A percentile compares a stretch with the other conserved stretches of the same genome.
These are phyloP conservation scores for Mycena filopes DNA, from an alignment of 768 basidiomycete genomes.

Conservation along the genomic window DNA sequence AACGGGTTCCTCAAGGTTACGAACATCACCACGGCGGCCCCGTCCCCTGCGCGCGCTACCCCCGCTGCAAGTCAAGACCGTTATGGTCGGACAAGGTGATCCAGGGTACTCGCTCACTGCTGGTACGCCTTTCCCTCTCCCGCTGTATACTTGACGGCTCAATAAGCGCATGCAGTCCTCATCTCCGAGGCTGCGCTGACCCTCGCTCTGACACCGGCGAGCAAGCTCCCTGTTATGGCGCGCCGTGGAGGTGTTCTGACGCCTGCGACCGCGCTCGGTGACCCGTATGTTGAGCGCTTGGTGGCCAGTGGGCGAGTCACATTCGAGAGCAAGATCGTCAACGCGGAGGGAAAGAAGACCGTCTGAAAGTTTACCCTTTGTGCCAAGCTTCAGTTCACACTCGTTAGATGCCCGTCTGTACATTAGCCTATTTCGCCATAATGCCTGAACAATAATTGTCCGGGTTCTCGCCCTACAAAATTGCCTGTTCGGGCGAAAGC, in stretches of 20 bases:
- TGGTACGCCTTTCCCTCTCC: neutral
- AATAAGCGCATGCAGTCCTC: slow-evolving; percentile 46
- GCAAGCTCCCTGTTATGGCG: slow-evolving; percentile 65
- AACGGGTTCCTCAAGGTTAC: slow-evolving; percentile 70
- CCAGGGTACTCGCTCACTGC: slow-evolving; percentile 69
- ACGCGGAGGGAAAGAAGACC: slow-evolving; percentile 35
- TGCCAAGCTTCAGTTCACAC: neutral
- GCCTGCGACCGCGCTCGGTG: slow-evolving; percentile 84
- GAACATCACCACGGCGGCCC: slow-evolving; percentile 76
- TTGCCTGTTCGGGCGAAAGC: no score
- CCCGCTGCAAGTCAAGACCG: slow-evolving; percentile 65
- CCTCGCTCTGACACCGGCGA: slow-evolving; percentile 65
- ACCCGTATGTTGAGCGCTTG: slow-evolving; percentile 76
- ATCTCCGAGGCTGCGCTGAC: slow-evolving; percentile 83
- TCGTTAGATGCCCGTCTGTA: no score
- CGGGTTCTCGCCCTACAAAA: no score
- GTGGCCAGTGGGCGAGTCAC: slow-evolving; percentile 65
- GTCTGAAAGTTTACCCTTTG: slow-evolving; percentile 24
- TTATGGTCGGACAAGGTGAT: slow-evolving; percentile 75
- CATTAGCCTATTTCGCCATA: no score
- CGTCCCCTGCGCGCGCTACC: slow-evolving; percentile 45
- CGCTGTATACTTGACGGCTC: neutral
- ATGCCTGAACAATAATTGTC: no score
- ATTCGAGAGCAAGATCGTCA: slow-evolving; percentile 63
- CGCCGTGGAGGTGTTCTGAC: slow-evolving; percentile 84